Evolutionary conservation across 495 filamentous ascomycete genomes (phyloP).

Genomic region (Tuber indicum): DNA sequence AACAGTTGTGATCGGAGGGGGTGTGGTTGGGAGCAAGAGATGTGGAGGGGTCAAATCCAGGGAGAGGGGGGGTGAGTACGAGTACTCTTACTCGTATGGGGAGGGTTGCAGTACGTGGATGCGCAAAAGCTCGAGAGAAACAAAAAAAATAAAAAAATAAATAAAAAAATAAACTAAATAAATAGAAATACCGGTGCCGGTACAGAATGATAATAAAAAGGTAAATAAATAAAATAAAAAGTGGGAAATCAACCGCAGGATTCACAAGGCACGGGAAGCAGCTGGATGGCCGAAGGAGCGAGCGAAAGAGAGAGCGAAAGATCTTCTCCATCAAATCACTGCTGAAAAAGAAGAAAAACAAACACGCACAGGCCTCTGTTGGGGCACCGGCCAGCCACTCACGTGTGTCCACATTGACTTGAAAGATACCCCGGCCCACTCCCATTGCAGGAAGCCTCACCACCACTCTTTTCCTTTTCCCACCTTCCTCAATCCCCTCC

Average conservation of each 20-base stretch:
- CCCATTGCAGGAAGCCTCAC: constrained; percentile 9
- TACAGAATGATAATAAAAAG: background rate
- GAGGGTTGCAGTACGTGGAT: background rate
- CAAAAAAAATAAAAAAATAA: background rate
- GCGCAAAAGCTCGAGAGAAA: background rate
- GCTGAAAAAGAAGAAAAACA: constrained; percentile 19
- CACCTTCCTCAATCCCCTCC: background rate
- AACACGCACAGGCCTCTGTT: constrained; percentile 25
- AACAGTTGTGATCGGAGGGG: background rate
- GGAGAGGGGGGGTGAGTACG: background rate
- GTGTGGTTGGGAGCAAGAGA: background rate
- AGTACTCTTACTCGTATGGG: background rate
- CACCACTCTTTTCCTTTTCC: background rate
- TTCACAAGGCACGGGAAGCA: constrained; percentile 1
- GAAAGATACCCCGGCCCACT: constrained; percentile 12
- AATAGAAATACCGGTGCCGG: background rate
- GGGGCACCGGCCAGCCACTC: constrained; percentile 20
- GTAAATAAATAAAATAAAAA: background rate
- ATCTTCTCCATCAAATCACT: constrained; percentile 14
- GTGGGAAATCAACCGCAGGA: constrained; percentile 3
- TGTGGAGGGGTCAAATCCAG: background rate
- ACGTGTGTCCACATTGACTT: constrained; percentile 27
- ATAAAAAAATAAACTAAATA: background rate
- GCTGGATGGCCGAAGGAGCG: constrained; percentile 20
- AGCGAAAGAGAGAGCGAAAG: constrained; percentile 8